Base-by-base conservation (phyloP, 2,329 filamentous ascomycete genomes). In the Penicillium sumatraense region DNA sequence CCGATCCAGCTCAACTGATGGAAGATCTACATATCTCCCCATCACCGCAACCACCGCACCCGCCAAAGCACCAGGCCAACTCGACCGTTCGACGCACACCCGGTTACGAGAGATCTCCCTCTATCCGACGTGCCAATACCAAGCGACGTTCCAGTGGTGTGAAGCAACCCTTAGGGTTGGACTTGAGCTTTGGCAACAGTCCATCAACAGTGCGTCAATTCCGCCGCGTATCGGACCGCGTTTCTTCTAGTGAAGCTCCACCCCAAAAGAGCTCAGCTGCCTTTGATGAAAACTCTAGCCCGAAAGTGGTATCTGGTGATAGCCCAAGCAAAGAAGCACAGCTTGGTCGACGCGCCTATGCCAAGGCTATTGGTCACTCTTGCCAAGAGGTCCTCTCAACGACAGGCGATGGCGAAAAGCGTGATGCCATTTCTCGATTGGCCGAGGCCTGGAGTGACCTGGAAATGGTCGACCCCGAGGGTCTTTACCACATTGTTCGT, bases 201-300 rank as follows among this genome's bases (percentile, higher is more conserved):
- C 91, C 90, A 1, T 97, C 93, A 1, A 96, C 93, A 14, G 91
- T 96, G 62, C 88, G 93, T 51, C 88, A 96, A 49, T 98, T 97
- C 79, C 90, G 91, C 60, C 86, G 93, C 21, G 91, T 96, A 1
- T 95, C 93, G 0, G 89, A 91, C 65, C 78, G 80, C 81, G 64
- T 42, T n/a, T 24, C 86, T 80, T 20, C 67, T 3, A 53, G 49
- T 11, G 65, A 70, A 23, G 51, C 62, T 16, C 58, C 62, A 1
- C 49, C 58, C 2, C 56, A 63, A 6, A 69, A 66, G 40, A 63
- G 64, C 27, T 60, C 66, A 9, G 61, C 63, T 4, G 71, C 63
- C 2, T 66, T 68, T 45, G 74, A 78, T 51, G 78, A 77, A 46
- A 80, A 78, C 57, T 60, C 59, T 13, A 71, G 53, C 68, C 76